A percentile compares a stretch with the other conserved stretches of the same genome.
These are phyloP conservation scores for Coleophoma crateriformis DNA, from an alignment of 2,329 filamentous ascomycete species.

Conservation along the genomic window DNA sequence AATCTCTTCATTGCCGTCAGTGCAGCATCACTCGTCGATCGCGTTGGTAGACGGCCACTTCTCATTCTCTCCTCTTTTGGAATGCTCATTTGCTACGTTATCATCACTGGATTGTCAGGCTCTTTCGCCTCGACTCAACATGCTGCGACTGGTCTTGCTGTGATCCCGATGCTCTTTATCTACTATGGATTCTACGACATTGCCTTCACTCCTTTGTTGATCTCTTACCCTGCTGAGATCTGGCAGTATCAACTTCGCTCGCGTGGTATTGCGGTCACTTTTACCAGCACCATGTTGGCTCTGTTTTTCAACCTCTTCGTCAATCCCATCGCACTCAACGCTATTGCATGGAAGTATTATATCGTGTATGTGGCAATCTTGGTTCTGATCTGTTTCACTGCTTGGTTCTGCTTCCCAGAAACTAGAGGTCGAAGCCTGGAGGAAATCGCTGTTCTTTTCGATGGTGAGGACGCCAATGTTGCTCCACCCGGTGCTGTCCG, in stretches of 20 bases:
- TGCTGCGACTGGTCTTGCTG: slow-evolving; percentile 21
- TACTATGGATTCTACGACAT: slow-evolving; percentile 38
- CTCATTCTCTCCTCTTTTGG: slow-evolving; percentile 22
- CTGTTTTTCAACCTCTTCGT: slow-evolving; percentile 39
- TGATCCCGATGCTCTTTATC: slow-evolving; percentile 42
- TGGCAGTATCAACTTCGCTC: slow-evolving; percentile 30
- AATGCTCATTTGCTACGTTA: slow-evolving; percentile 19
- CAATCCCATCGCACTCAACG: slow-evolving; percentile 37
- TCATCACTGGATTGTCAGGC: slow-evolving; percentile 3
- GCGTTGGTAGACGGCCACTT: slow-evolving; percentile 20
- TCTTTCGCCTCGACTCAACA: slow-evolving; percentile 6
- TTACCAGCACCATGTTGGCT: neutral
- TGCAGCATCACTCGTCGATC: slow-evolving; percentile 30
- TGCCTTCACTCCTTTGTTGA: slow-evolving; percentile 20
- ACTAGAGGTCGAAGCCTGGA: slow-evolving; percentile 12
- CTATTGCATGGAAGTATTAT: slow-evolving; percentile 30
- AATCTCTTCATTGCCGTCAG: slow-evolving; percentile 29
- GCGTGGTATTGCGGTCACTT: slow-evolving; percentile 31
- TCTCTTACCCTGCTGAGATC: slow-evolving; percentile 29
- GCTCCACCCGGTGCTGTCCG: neutral
- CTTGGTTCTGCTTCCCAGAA: slow-evolving; percentile 11
- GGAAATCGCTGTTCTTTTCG: slow-evolving; percentile 12
- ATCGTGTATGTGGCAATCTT: slow-evolving; percentile 12
- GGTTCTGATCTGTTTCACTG: slow-evolving; percentile 3
- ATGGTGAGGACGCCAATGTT: slow-evolving; percentile 8